Base-by-base conservation (phyloP, 495 filamentous ascomycete species). In the Penicillium tannophilum region DNA sequence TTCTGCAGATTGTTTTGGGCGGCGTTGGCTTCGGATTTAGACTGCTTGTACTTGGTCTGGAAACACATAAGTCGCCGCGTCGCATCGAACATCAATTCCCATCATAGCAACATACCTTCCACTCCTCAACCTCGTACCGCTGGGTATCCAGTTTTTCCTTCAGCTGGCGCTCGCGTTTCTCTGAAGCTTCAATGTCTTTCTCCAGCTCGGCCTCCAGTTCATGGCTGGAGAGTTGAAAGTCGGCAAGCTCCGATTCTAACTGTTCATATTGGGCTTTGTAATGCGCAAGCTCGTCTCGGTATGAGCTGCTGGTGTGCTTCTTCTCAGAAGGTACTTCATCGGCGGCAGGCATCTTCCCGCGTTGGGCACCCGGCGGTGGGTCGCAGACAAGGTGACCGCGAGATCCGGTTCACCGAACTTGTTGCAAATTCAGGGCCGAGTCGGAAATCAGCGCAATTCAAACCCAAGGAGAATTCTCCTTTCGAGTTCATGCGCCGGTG, bases 251-350 rank as follows among this genome's bases (percentile, higher is more conserved):
- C 50, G 87, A 79, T 76, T 95, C 93, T 10, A 98, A 83, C 67
- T 91, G 86, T 71, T 96, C 91, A 79, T 98, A 97, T 72, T 98
- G 94, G 43, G 86, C 73, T 75, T 98, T 98, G 81, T 98, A 98
- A 80, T 93, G 96, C 41, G 88, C 84, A 26, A 97, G 76, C 52
- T 92, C 88, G 62, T 92, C 88, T 68, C 90, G 85, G 33, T 80
- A 71, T 26, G 79, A 82, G 54, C 85, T 76, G 47, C 79, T 75
- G 56, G 79, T 81, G 62, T 75, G 83, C 31, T 85, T 82, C 36
- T 84, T 82, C 49, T 85, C 85, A 44, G 88, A 86, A 50, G 84
- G 81, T 65, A 81, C 76, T 17, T 88, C 86, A 52, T 87, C 83
- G 80, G 87, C 85, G 69, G 73, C 75, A 55, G 76, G 75, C 77